phyloP scores from a whole-genome alignment of 352 stramenopile genomes.

The Globisporangium cederbergense region DNA sequence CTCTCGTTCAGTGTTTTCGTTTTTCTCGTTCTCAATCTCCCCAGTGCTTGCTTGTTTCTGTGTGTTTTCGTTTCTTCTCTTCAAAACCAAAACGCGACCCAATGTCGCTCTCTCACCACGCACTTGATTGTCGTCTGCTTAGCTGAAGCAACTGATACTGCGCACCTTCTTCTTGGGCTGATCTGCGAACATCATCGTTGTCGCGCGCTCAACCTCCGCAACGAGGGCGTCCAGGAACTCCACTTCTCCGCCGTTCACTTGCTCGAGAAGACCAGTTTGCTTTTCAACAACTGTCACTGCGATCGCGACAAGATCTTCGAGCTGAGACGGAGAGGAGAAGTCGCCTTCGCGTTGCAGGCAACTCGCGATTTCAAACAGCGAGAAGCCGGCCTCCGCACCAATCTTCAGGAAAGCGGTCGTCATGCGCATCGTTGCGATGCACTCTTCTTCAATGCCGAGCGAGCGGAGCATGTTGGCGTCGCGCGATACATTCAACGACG shows the following conservation, averaged over 20 bases:
- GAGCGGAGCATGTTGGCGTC: slow-evolving; percentile 64
- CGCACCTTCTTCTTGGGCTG: slow-evolving; percentile 84
- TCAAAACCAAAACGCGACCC: slow-evolving; percentile 17
- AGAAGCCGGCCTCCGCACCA: slow-evolving; percentile 75
- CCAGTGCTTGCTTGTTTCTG: not conserved
- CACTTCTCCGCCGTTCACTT: slow-evolving; percentile 21
- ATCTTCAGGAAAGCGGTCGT: slow-evolving; percentile 73
- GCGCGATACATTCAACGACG: slow-evolving; percentile 47
- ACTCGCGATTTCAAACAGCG: slow-evolving; percentile 81
- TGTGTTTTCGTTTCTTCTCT: slow-evolving; percentile 20
- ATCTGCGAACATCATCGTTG: slow-evolving; percentile 48
- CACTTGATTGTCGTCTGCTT: slow-evolving; percentile 17
- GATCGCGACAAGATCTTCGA: slow-evolving; percentile 67
- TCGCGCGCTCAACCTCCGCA: slow-evolving; percentile 32
- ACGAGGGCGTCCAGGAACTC: slow-evolving; percentile 60
- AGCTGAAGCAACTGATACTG: slow-evolving; percentile 87
- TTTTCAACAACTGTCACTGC: slow-evolving; percentile 33
- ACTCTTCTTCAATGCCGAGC: slow-evolving; percentile 78
- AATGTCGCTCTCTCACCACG: not conserved
- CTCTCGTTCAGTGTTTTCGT: not conserved
- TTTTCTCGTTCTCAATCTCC: slow-evolving; percentile 8
- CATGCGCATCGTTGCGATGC: slow-evolving; percentile 78
- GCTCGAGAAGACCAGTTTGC: slow-evolving; percentile 28
- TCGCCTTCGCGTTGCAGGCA: slow-evolving; percentile 79
- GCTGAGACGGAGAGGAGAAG: slow-evolving; percentile 66